A percentile compares a stretch with the other conserved stretches of the same genome.
These are phyloP conservation scores for Phellopilus nigrolimitatus DNA, from an alignment of 1,284 basidiomycete genomes.

Conservation along the genomic window DNA sequence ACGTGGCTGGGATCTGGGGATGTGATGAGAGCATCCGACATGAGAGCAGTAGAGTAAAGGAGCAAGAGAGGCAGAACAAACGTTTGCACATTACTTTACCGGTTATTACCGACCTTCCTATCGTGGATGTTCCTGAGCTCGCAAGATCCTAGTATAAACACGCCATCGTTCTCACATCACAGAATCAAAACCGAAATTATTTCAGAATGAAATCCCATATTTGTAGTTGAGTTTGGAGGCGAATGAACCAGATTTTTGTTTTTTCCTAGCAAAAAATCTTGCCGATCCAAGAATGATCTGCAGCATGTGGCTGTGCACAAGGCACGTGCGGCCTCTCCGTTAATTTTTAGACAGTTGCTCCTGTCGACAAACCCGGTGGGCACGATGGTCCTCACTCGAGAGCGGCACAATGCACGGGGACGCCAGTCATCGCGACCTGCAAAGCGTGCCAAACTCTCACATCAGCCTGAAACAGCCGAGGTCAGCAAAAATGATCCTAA, in stretches of 20 bases:
- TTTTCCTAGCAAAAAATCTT: no score
- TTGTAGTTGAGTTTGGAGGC: no score
- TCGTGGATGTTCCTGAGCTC: neutral
- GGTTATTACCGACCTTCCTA: no score
- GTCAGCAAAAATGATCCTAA: conserved; percentile 44
- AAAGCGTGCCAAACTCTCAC: conserved; percentile 36
- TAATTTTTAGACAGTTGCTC: no score
- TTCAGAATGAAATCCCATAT: no score
- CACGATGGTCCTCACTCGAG: conserved; percentile 25
- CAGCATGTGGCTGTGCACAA: no score
- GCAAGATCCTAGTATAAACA: neutral
- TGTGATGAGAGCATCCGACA: conserved; percentile 14
- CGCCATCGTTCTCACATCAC: conserved; percentile 1
- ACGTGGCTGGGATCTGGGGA: conserved; percentile 18
- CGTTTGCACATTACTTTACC: no score
- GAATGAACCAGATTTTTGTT: no score
- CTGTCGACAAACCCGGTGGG: neutral
- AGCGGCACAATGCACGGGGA: conserved; percentile 57
- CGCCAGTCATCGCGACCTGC: conserved; percentile 55
- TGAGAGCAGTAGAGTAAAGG: neutral
- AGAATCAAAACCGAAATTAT: no score
- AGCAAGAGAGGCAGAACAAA: no score
- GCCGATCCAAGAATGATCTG: no score
- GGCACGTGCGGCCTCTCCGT: no score
- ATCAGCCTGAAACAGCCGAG: conserved; percentile 19